Evolutionary conservation across 441 rosid species (phyloP), one percentile per base, ranked within the genome.

Genomic region (Geranium incanum): DNA sequence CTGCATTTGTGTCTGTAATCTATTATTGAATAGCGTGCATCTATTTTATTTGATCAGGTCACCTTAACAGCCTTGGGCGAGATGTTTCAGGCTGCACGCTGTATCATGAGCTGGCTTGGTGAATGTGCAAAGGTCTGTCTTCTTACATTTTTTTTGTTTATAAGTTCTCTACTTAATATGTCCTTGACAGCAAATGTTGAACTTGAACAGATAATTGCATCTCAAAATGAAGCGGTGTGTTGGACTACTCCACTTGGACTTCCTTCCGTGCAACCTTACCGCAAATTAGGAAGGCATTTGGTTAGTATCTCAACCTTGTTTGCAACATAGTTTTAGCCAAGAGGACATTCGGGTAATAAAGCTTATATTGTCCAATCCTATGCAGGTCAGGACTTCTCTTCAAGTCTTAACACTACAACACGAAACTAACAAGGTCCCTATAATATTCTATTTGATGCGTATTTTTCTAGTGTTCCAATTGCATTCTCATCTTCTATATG

Each of bases 191-290:
- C 70, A 71, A 72, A 37, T 15, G 18, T 68, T 77, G 74, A 21
- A 28, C 23, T 48, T 75, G 72, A 69, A 66, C 87, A 95, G 99
- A 74, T 93, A 62, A 88, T 95, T 77, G 97, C 99, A 62, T 76
- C 90, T 74, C 93, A 91, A 80, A 95, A 95, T 76, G 83, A 90
- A 76, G 85, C 97, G 16, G 99, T 95, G 55, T 81, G 86, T 68
- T 95, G 99, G 98, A 95, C 89, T 71, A 91, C 97, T 77, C 97
- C 98, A 57, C 82, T 95, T 41, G 98, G 98, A 69, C 97, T 95
- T 82, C 97, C 99, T 75, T 98, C 91, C 74, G 97, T 95, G 73
- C 99, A 95, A 78, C 99, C 99, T 68, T 95, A 93, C 72, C 88
- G 86, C 60, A 84, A 80, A 72, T 71, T 82, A 74, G 97, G 90